phyloP scores from a whole-genome alignment of 306 rosid species.

The Geum urbanum region DNA sequence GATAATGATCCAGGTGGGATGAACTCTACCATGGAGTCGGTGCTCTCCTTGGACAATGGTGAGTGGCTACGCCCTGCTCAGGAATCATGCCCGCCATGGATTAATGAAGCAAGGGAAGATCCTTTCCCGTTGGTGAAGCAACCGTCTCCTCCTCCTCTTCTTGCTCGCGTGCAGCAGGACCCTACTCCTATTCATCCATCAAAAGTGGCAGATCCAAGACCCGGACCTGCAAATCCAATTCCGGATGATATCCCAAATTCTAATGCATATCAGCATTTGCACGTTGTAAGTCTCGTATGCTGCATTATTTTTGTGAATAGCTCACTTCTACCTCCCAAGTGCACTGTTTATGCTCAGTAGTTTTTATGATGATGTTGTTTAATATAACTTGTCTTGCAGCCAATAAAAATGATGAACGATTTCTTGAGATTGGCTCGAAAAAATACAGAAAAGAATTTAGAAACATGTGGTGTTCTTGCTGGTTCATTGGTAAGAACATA shows the following conservation, averaged over 20 bases:
- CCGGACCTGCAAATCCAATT: constrained; percentile 71
- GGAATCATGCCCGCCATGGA: constrained; percentile 43
- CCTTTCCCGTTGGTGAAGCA: constrained; percentile 59
- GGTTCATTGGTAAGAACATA: constrained; percentile 76
- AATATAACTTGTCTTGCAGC: constrained; percentile 46
- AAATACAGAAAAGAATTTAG: constrained; percentile 79
- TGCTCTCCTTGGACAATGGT: constrained; percentile 86
- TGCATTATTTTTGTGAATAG: background rate
- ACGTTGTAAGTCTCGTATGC: constrained; percentile 54
- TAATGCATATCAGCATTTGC: constrained; percentile 67
- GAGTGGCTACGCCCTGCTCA: constrained; percentile 56
- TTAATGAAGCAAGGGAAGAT: constrained; percentile 57
- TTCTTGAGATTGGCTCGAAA: constrained; percentile 79
- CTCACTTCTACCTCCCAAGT: too few relatives aligned
- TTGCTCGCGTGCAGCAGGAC: constrained; percentile 71
- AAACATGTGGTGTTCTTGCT: constrained; percentile 95
- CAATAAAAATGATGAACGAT: constrained; percentile 88
- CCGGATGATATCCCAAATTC: constrained; percentile 50
- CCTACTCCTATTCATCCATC: constrained; percentile 65
- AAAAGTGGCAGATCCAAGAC: constrained; percentile 98
- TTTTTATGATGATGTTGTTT: constrained; percentile 20
- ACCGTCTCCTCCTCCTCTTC: constrained; percentile 91
- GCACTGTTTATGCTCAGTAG: constrained; percentile 9
- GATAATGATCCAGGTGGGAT: constrained; percentile 46
- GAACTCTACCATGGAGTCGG: constrained; percentile 70